phyloP scores from a whole-genome alignment of 768 basidiomycete genomes.

The Sarcodon aspratus region DNA sequence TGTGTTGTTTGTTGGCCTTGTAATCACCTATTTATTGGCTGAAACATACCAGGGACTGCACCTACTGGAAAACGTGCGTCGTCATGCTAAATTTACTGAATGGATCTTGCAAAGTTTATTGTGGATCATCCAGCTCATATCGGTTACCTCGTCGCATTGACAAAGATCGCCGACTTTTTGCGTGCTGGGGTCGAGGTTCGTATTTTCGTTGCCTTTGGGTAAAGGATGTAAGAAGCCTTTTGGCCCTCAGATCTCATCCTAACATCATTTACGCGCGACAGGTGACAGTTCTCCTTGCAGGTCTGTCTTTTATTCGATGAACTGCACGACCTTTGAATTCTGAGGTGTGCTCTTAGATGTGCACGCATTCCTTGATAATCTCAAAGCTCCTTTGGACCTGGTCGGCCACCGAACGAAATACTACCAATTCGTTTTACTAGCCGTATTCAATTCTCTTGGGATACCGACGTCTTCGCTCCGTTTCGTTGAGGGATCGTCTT shows the following conservation, averaged over 20 bases:
- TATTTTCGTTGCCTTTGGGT: slow-evolving; percentile 10
- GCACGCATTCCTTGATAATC: slow-evolving; percentile 95
- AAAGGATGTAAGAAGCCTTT: not conserved
- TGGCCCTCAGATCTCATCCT: not conserved
- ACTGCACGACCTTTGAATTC: not conserved
- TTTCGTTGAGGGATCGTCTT: slow-evolving; percentile 85
- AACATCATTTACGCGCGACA: slow-evolving; percentile 10
- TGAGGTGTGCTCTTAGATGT: slow-evolving; percentile 42
- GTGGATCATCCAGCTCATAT: slow-evolving; percentile 62
- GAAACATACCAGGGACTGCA: slow-evolving; percentile 58
- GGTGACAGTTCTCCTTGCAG: slow-evolving; percentile 77
- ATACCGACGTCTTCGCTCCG: slow-evolving; percentile 78
- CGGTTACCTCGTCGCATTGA: slow-evolving; percentile 91
- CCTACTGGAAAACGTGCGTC: slow-evolving; percentile 86
- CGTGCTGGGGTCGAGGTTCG: slow-evolving; percentile 79
- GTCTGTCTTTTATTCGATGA: slow-evolving; percentile 21
- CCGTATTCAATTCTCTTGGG: slow-evolving; percentile 81
- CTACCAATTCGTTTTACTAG: slow-evolving; percentile 72
- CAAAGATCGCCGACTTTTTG: slow-evolving; percentile 94
- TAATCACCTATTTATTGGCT: slow-evolving; percentile 2
- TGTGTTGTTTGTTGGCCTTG: slow-evolving; percentile 23
- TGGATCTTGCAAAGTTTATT: not conserved
- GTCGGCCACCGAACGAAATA: slow-evolving; percentile 82
- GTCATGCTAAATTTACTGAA: not conserved
- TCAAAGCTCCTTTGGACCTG: slow-evolving; percentile 91